Percentiles rank a stretch among this genome's conserved stretches.
These are phyloP conservation scores for Vicia faba DNA, from an alignment of 306 rosid genomes.

Conservation along the genomic window DNA sequence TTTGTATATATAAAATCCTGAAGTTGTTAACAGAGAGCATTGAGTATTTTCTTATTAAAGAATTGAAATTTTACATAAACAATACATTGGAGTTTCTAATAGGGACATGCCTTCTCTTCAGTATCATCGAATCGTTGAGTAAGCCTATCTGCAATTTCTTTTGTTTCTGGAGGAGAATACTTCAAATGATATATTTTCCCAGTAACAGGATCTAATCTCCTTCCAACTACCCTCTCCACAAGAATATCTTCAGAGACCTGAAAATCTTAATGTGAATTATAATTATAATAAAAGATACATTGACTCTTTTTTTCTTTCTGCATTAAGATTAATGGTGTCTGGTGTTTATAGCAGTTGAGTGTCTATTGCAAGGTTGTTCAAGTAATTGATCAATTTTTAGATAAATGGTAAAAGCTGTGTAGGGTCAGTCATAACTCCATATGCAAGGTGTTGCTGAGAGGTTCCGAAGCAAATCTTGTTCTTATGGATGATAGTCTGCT, in stretches of 20 bases:
- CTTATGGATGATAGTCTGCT: background rate
- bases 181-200: slow-evolving; percentile 91
- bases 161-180: slow-evolving; percentile 84
- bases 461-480: slow-evolving; percentile 4
- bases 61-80: background rate
- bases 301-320: background rate
- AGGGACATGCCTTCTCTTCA: slow-evolving; percentile 69
- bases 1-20: background rate
- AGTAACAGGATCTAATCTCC: slow-evolving; percentile 90
- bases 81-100: background rate
- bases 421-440: slow-evolving; percentile 12
- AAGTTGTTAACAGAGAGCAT: slow-evolving; percentile 19
- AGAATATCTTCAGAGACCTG: slow-evolving; percentile 90
- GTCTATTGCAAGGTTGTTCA: slow-evolving; percentile 22
- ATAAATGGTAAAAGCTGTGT: slow-evolving; percentile 6
- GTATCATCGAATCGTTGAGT: slow-evolving; percentile 93
- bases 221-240: slow-evolving; percentile 89
- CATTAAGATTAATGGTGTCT: slow-evolving; percentile 5
- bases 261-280: slow-evolving; percentile 29
- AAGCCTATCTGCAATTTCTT: slow-evolving; percentile 86
- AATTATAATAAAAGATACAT: slow-evolving; percentile 2
- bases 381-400: background rate
- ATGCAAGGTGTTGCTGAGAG: slow-evolving; percentile 12
- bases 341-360: slow-evolving; percentile 13
- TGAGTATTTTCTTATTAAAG: slow-evolving; percentile 8